A percentile compares a stretch with the other conserved stretches of the same genome.
Evolutionary conservation across 2,329 filamentous ascomycete genomes (phyloP).

Genomic region (Tolypocladium tropicale): DNA sequence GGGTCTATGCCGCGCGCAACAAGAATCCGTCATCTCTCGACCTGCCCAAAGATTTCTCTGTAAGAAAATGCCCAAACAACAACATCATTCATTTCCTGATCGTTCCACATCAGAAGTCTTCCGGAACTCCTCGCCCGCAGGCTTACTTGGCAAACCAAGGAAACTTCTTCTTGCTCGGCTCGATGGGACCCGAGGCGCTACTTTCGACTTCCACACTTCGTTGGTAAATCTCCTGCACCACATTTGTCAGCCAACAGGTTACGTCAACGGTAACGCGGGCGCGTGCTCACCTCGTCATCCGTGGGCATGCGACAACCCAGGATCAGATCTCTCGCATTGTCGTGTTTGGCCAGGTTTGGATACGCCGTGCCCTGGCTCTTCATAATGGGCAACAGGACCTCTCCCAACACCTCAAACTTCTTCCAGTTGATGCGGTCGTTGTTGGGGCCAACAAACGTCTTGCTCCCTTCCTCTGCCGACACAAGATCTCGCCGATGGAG

Average conservation of each 20-base stretch:
- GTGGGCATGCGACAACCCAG: constrained; percentile 71
- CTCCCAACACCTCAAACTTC: constrained; percentile 94
- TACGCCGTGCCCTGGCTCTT: constrained; percentile 83
- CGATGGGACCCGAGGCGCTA: constrained; percentile 29
- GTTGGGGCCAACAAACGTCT: constrained; percentile 69
- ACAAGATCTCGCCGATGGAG: constrained; percentile 83
- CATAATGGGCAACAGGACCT: constrained; percentile 84
- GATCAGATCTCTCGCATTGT: constrained; percentile 63
- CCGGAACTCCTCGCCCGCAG: constrained; percentile 15
- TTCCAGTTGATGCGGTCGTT: constrained; percentile 86
- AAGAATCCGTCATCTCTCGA: neutral
- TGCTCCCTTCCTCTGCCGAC: constrained; percentile 84
- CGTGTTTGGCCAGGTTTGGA: constrained; percentile 57
- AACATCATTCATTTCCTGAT: constrained; percentile 2
- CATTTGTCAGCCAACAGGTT: neutral
- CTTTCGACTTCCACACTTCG: constrained; percentile 50
- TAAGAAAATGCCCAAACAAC: neutral
- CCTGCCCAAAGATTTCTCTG: constrained; percentile 3
- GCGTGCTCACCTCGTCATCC: constrained; percentile 73
- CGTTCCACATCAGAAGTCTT: constrained; percentile 2
- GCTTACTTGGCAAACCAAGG: constrained; percentile 50
- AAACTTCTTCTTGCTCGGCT: constrained; percentile 53
- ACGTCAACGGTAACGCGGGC: neutral
- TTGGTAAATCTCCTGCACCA: constrained; percentile 51
- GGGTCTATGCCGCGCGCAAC: neutral